Evolutionary conservation across 2,329 filamentous ascomycete species (phyloP).

Genomic region (Fusarium verrucosum): DNA sequence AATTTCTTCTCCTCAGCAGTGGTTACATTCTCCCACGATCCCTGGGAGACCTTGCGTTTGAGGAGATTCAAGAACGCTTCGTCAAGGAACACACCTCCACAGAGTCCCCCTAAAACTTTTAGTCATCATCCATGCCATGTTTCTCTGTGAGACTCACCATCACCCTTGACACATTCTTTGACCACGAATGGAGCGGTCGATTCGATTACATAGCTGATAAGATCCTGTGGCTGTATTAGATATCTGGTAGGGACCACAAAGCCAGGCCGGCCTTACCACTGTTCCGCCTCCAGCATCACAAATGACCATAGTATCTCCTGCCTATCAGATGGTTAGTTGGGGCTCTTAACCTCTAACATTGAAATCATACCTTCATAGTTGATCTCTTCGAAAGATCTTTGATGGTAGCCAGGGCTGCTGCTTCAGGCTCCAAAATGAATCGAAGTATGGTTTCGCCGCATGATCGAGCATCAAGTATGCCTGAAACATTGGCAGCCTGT

Average conservation of each 20-base stretch:
- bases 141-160: constrained; percentile 40
- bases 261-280: constrained; percentile 37
- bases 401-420: constrained; percentile 53
- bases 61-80: constrained; percentile 49
- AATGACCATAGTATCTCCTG: constrained; percentile 44
- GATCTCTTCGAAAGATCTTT: constrained; percentile 40
- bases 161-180: constrained; percentile 51
- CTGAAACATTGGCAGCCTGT: constrained; percentile 47
- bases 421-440: constrained; percentile 57
- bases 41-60: constrained; percentile 20
- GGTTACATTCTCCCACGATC: constrained; percentile 7
- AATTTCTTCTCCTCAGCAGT: constrained; percentile 10
- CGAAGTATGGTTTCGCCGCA: constrained; percentile 46
- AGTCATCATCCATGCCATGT: not conserved
- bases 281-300: constrained; percentile 53
- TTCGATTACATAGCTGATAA: constrained; percentile 52
- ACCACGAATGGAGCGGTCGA: constrained; percentile 42
- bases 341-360: rapidly evolving
- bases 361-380: constrained; percentile 28
- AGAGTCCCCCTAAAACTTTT: constrained; percentile 47
- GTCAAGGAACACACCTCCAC: constrained; percentile 54
- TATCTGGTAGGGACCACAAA: rapidly evolving
- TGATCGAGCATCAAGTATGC: constrained; percentile 45
- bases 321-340: not conserved
- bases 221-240: constrained; percentile 42